Percentiles rank a stretch among this genome's conserved stretches.
phyloP scores from a whole-genome alignment of 257 asterid genomes.

The Misopates orontium region DNA sequence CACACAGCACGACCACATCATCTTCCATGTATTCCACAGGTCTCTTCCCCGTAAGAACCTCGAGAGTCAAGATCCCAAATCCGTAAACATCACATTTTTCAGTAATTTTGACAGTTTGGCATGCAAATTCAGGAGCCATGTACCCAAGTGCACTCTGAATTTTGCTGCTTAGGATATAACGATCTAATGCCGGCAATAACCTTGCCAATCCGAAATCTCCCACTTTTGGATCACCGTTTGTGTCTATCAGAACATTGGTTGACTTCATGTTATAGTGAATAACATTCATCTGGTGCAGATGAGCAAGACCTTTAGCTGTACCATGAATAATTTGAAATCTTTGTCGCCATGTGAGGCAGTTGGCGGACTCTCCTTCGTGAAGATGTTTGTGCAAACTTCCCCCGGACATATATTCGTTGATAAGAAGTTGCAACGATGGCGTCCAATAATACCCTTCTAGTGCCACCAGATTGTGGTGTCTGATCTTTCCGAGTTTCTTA shows the following conservation, averaged over 20 bases:
- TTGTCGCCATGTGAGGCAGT: slow-evolving; percentile 58
- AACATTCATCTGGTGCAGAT: slow-evolving; percentile 56
- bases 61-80: slow-evolving; percentile 68
- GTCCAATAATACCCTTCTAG: slow-evolving; percentile 88
- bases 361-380: slow-evolving; percentile 43
- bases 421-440: slow-evolving; percentile 73
- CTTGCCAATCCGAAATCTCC: slow-evolving; percentile 76
- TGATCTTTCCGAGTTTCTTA: slow-evolving; percentile 53
- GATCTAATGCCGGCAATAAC: slow-evolving; percentile 61
- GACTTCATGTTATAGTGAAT: slow-evolving; percentile 83
- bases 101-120: slow-evolving; percentile 77
- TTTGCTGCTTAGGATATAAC: slow-evolving; percentile 74
- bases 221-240: slow-evolving; percentile 60
- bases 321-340: slow-evolving; percentile 65
- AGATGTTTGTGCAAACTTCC: slow-evolving; percentile 70
- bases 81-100: slow-evolving; percentile 88
- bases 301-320: slow-evolving; percentile 67
- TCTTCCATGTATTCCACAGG: slow-evolving; percentile 90
- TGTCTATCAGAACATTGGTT: slow-evolving; percentile 52
- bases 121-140: slow-evolving; percentile 88
- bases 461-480: slow-evolving; percentile 58
- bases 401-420: slow-evolving; percentile 48
- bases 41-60: slow-evolving; percentile 68
- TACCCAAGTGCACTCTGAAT: slow-evolving; percentile 87
- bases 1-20: slow-evolving; percentile 76